Evolutionary conservation across 1,284 basidiomycete species (phyloP), one percentile per base, ranked within the genome.

Genomic region (Ustilago lituana): DNA sequence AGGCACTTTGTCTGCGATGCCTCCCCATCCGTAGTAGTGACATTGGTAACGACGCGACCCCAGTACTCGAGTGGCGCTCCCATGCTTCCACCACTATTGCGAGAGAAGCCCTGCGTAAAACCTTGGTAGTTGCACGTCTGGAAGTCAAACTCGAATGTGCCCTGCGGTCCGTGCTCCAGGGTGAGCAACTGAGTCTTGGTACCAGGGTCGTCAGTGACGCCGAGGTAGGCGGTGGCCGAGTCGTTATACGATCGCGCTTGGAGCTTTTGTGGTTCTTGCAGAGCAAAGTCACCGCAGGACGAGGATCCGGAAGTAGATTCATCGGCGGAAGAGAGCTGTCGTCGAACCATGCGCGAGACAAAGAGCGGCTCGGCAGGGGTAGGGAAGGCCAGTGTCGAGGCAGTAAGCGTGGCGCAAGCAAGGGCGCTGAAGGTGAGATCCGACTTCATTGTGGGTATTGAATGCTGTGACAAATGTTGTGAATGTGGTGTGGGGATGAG

Each of bases 61-160:
- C 52, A 66, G 52, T 26, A 66, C 36, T 66, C 63, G 48, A 60
- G 29, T 11, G 63, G 63, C 10, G 63, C 63, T 20, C 63, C 63
- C 63, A 56, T 52, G 17, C 55, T 59, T 14, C 53, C 52, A 4
- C 39, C 44, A 0, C 14, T n/a, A 57, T 60, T 66, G 35, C 63
- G 63, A 12, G 63, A 56, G 51, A 31, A 55, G 51, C 47, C 57
- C 19, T 66, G 57, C 1, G 52, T 55, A 39, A 66, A 66, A 26
- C 57, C 63, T 11, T 47, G 47, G 38, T 51, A 46, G 63, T 47
- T 53, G 57, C 63, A 60, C 4, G 57, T 47, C 39, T 66, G 52
- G 57, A 66, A 66, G 22, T 52, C 47, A 22, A 66, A 60, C 7
- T 24, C 23, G 20, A 29, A 14, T n/a, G 41, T 23, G 8, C 27